phyloP scores from a whole-genome alignment of 106 monocot species.

The Xerophyta viscosa region DNA sequence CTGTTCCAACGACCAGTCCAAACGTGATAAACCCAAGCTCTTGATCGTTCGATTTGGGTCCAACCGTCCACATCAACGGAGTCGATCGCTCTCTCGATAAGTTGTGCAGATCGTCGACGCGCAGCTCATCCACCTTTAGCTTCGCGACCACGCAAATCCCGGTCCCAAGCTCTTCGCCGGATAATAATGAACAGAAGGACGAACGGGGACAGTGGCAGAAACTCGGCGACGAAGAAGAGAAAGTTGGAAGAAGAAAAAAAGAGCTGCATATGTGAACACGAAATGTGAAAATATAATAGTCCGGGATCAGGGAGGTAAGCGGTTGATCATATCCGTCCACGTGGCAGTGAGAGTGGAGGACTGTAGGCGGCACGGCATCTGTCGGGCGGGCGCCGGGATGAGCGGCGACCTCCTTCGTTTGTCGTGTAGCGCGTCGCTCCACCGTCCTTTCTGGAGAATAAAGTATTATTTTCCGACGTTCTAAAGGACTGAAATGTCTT shows the following conservation, averaged over 20 bases:
- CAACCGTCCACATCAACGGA: slow-evolving; percentile 1
- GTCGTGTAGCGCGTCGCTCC: slow-evolving; percentile 10
- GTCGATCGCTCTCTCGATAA: neutral
- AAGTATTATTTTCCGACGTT: neutral
- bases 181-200: too few species aligned
- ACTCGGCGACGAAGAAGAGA: too few species aligned
- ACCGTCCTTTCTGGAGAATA: neutral
- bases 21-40: neutral
- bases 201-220: too few species aligned
- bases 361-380: neutral
- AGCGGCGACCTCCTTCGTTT: slow-evolving; percentile 9
- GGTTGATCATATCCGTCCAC: slow-evolving; percentile 6
- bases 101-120: too few species aligned
- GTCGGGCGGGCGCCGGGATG: neutral
- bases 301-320: neutral
- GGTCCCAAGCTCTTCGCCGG: too few species aligned
- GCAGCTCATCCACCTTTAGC: too few species aligned
- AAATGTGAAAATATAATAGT: neutral
- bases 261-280: neutral
- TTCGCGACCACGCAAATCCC: too few species aligned
- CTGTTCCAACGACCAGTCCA: neutral
- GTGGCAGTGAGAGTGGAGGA: neutral
- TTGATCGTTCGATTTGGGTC: neutral
- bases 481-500: neutral
- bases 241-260: neutral